Conservation (phyloP, 1,139 yeast genomes). For the Spathaspora sp. region DNA sequence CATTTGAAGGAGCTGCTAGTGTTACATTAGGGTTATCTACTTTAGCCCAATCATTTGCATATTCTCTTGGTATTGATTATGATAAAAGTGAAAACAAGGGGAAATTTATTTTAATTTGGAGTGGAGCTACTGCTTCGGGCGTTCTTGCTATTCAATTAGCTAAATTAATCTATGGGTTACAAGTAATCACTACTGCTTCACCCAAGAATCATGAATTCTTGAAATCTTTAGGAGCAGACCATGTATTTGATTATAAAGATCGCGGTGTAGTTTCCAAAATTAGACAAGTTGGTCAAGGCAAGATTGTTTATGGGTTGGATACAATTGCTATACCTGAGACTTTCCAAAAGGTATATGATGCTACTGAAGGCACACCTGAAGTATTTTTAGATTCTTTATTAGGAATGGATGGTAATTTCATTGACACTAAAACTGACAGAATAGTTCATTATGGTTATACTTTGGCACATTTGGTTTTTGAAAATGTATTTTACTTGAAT, state of each 20-base stretch:
- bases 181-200: conserved; percentile 56
- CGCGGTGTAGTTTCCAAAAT: conserved; percentile 53
- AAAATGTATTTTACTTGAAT: conserved; percentile 11
- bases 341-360: conserved; percentile 39
- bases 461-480: conserved; percentile 14
- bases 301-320: conserved; percentile 54
- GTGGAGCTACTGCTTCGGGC: conserved; percentile 61
- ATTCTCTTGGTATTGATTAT: conserved; percentile 21
- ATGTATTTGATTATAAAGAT: conserved; percentile 59
- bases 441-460: conserved; percentile 22
- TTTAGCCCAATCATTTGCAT: conserved; percentile 34
- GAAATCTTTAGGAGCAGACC: conserved; percentile 57
- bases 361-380: conserved; percentile 31
- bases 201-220: conserved; percentile 41
- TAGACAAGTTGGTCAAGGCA: conserved; percentile 35
- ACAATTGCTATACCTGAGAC: conserved; percentile 46
- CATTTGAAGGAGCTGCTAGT: conserved; percentile 65
- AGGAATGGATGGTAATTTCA: conserved; percentile 16
- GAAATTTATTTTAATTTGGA: conserved; percentile 52
- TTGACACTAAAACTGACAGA: conserved; percentile 18
- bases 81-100: conserved; percentile 21
- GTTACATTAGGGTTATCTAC: conserved; percentile 52
- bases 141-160: conserved; percentile 56
- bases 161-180: conserved; percentile 48
- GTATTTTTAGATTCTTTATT: conserved; percentile 33